Evolutionary conservation across 495 filamentous ascomycete species (phyloP).

Genomic region (Chaetomium fimeti): DNA sequence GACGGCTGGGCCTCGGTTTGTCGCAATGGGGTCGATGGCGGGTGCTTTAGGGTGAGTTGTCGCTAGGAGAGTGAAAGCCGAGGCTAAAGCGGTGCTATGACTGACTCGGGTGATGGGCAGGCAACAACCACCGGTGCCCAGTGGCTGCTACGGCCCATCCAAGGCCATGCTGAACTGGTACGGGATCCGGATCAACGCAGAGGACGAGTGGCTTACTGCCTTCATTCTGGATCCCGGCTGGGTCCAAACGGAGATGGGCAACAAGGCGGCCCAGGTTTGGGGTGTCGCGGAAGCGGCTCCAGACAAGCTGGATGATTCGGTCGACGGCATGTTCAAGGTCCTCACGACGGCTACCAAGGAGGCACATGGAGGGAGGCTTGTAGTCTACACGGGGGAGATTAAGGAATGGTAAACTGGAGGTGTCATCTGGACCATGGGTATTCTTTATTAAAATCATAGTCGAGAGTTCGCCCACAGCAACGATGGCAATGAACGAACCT

Average conservation of each 20-base stretch:
- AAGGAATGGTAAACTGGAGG: conserved; percentile 5
- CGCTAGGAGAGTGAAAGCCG: too few relatives aligned
- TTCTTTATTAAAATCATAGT: too few relatives aligned
- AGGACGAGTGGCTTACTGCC: conserved; percentile 40
- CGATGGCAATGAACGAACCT: too few relatives aligned
- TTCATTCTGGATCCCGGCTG: conserved; percentile 43
- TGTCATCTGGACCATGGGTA: too few relatives aligned
- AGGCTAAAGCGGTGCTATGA: background rate
- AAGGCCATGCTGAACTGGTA: conserved; percentile 46
- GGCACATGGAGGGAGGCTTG: conserved; percentile 40
- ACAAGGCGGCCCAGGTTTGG: conserved; percentile 37
- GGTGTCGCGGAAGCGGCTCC: conserved; percentile 38
- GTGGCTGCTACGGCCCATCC: conserved; percentile 41
- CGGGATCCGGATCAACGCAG: conserved; percentile 38
- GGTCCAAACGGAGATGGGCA: conserved; percentile 49
- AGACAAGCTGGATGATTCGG: conserved; percentile 36
- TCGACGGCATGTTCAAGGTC: conserved; percentile 39
- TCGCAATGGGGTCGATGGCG: conserved; percentile 36
- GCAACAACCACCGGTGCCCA: conserved; percentile 27
- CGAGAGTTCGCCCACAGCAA: too few relatives aligned
- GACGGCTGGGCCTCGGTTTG: conserved; percentile 37
- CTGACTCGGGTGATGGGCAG: background rate
- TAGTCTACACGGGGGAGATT: conserved; percentile 3
- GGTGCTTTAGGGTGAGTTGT: conserved; percentile 29
- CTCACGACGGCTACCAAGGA: conserved; percentile 40